Evolutionary conservation across 164 flowering plant species (phyloP).

Genomic region (Umbellularia californica): DNA sequence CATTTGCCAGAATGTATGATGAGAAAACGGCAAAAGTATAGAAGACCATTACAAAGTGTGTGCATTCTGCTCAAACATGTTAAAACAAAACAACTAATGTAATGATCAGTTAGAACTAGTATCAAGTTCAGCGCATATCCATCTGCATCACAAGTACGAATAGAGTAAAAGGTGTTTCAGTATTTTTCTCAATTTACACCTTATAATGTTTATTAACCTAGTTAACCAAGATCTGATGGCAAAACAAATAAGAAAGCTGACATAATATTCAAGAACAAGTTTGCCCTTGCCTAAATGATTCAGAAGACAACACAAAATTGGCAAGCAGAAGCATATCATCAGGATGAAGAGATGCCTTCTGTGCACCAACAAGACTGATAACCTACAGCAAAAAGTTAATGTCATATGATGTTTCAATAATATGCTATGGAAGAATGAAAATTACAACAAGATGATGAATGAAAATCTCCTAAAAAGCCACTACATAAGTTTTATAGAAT

Average conservation of each 20-base stretch:
- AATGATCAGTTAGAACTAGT: not conserved
- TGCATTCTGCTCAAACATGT: no score
- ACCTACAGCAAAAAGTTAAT: constrained; percentile 48
- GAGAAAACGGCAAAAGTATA: no score
- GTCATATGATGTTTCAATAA: not conserved
- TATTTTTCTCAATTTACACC: not conserved
- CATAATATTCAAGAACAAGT: not conserved
- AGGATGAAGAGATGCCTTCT: constrained; percentile 97
- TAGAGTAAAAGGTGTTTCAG: no score
- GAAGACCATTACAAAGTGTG: no score
- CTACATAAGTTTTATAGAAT: no score
- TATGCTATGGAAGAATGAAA: not conserved
- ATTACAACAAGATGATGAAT: no score
- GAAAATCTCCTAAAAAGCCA: no score
- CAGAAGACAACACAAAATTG: constrained; percentile 89
- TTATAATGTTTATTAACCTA: not conserved
- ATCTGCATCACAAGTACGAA: not conserved
- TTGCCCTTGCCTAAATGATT: constrained; percentile 77
- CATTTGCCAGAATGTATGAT: no score
- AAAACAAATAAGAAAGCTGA: not conserved
- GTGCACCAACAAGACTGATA: constrained; percentile 95
- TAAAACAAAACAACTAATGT: no score
- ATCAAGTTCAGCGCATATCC: not conserved
- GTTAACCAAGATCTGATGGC: not conserved
- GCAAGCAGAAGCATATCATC: constrained; percentile 96